phyloP scores from a whole-genome alignment of 345 rosid species.

The Schrenkiella parvula region DNA sequence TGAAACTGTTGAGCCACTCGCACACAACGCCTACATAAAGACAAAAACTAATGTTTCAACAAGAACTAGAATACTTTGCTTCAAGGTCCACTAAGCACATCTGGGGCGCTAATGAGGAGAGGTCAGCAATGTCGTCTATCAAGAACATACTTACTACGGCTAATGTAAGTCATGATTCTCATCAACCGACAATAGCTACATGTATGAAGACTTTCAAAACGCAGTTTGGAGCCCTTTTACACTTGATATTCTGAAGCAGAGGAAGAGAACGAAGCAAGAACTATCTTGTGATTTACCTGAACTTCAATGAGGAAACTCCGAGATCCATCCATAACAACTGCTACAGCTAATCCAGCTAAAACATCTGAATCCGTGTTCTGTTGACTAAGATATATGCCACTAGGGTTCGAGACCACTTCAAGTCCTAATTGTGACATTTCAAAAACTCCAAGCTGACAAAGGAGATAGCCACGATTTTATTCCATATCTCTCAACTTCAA shows the following conservation, averaged over 20 bases:
- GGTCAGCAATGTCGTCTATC: not conserved
- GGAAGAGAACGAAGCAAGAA: not conserved
- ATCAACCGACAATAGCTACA: conserved; percentile 1
- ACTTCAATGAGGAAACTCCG: conserved; percentile 82
- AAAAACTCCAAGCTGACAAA: conserved; percentile 82
- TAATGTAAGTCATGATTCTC: not conserved
- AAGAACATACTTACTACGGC: not conserved
- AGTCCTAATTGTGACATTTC: conserved; percentile 83
- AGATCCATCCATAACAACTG: conserved; percentile 88
- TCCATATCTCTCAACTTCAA: not conserved
- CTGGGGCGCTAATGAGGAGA: not conserved
- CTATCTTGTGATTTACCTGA: conserved; percentile 48
- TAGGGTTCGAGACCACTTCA: conserved; percentile 69
- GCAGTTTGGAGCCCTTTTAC: not conserved
- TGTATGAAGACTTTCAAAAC: conserved; percentile 3
- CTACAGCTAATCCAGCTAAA: conserved; percentile 86
- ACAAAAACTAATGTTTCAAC: conserved; percentile 4
- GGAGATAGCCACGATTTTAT: not conserved
- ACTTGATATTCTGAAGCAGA: not conserved
- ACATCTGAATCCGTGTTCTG: conserved; percentile 67
- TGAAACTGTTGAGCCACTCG: conserved; percentile 55
- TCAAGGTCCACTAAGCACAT: not conserved
- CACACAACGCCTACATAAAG: conserved; percentile 67
- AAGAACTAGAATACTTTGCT: not conserved
- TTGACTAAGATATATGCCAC: conserved; percentile 76